Evolutionary conservation across 2,329 filamentous ascomycete genomes (phyloP).

Genomic region (Aspergillus sp.): DNA sequence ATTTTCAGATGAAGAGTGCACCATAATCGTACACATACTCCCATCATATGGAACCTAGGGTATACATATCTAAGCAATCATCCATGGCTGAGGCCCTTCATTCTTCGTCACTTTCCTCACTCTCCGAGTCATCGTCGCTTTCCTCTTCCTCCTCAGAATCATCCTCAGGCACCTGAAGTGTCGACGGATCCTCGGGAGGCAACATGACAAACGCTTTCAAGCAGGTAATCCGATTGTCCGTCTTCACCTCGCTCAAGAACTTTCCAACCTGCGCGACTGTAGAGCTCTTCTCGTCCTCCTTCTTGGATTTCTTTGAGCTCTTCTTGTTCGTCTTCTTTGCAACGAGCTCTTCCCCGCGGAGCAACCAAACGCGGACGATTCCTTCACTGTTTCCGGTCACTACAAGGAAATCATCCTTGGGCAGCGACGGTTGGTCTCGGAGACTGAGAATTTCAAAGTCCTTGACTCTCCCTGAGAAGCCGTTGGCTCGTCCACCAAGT

Average conservation of each 20-base stretch:
- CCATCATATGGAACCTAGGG: conserved; percentile 14
- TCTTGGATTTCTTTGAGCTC: conserved; percentile 13
- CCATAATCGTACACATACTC: conserved; percentile 12
- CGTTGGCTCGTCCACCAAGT: conserved; percentile 70
- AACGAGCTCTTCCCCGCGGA: conserved; percentile 43
- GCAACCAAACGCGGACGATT: conserved; percentile 72
- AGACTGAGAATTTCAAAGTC: conserved; percentile 71
- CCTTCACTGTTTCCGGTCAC: conserved; percentile 83
- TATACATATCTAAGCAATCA: conserved; percentile 20
- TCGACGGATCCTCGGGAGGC: conserved; percentile 53
- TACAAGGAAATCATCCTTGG: conserved; percentile 53
- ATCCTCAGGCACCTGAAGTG: conserved; percentile 49
- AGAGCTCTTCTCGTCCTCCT: conserved; percentile 18
- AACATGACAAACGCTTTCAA: conserved; percentile 84
- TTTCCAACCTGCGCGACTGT: conserved; percentile 56
- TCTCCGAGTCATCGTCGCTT: conserved; percentile 20
- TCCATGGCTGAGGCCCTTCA: conserved; percentile 7
- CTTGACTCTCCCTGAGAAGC: conserved; percentile 74
- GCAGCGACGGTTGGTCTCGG: conserved; percentile 33
- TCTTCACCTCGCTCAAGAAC: conserved; percentile 76
- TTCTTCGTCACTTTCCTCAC: conserved; percentile 30
- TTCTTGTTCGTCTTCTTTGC: conserved; percentile 17
- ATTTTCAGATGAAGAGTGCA: neutral
- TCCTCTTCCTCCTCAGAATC: conserved; percentile 26
- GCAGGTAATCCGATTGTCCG: conserved; percentile 86